Conservation (phyloP, 2,329 filamentous ascomycete species). For the Rhynchosporium secalis region DNA sequence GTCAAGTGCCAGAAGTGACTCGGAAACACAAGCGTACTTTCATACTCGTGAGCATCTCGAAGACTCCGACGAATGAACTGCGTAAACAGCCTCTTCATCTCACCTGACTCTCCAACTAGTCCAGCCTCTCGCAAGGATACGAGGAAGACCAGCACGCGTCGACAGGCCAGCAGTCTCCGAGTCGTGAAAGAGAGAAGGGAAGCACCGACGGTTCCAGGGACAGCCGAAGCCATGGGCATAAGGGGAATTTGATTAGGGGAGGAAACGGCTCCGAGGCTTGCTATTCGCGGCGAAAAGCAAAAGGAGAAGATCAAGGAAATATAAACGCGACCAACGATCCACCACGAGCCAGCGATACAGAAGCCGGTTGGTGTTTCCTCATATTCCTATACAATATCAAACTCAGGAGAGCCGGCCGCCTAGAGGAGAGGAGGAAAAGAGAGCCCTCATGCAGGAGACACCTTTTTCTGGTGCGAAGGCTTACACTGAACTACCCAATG, state of each 20-base stretch:
- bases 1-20: constrained; percentile 28
- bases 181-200: constrained; percentile 18
- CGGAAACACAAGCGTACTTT: constrained; percentile 24
- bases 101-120: constrained; percentile 31
- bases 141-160: constrained; percentile 24
- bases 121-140: constrained; percentile 31
- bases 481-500: constrained; percentile 32
- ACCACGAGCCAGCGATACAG: constrained; percentile 17
- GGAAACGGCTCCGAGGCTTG: constrained; percentile 15
- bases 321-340: constrained; percentile 2
- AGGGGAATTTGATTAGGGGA: background rate
- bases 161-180: constrained; percentile 33
- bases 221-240: constrained; percentile 16
- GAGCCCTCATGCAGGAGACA: constrained; percentile 40
- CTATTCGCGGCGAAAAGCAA: constrained; percentile 22
- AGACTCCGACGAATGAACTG: constrained; percentile 13
- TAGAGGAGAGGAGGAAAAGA: background rate
- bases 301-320: constrained; percentile 13
- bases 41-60: constrained; percentile 25
- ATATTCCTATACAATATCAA: constrained; percentile 20
- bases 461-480: constrained; percentile 33
- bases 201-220: constrained; percentile 26
- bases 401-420: constrained; percentile 30
- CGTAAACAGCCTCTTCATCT: constrained; percentile 32
- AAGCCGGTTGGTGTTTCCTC: constrained; percentile 34